Evolutionary conservation across 2,329 filamentous ascomycete species (phyloP), one percentile per base, ranked within the genome.

Genomic region (Xylariales sp.): DNA sequence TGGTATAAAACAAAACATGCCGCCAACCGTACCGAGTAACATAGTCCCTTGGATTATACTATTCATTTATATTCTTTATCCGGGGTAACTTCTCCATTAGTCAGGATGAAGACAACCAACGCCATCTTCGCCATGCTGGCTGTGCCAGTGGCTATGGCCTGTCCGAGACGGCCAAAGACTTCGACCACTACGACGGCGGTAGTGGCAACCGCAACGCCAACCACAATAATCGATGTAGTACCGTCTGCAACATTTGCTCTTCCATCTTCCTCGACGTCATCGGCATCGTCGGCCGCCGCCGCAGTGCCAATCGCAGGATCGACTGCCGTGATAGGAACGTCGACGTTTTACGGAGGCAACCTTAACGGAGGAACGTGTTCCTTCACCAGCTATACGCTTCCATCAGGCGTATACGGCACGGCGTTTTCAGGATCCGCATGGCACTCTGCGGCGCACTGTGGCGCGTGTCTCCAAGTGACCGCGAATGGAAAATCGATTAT

Each of bases 361-460:
- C 75, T 88, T 1, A 77, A 79, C 5, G 89, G 89, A 46, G 90
- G 90, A 69, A 84, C 83, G 66, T 92, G 90, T 79, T 87, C 85
- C 12, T 91, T 91, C 81, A 81, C 82, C 7, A 86, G 83, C 58
- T 91, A 90, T 80, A 89, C 84, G 2, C 80, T 91, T 32, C 89
- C 89, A 6, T 81, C 84, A 10, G 81, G 82, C 12, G 78, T 91
- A 64, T 87, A 81, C 72, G 90, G 90, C 63, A 89, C 88, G 9
- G 90, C 90, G 1, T 83, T 89, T 57, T 87, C 89, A 0, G 84
- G 84, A 46, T 79, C 82, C 3, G 85, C 84, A 71, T 92, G 90
- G 90, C 78, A 83, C 58, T 79, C 76, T 60, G 83, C 85, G 1
- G 83, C 80, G 49, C 81, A 86, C 69, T 92, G 90, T 73, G 90